phyloP scores from a whole-genome alignment of 257 asterid species.

The Rehmannia glutinosa region DNA sequence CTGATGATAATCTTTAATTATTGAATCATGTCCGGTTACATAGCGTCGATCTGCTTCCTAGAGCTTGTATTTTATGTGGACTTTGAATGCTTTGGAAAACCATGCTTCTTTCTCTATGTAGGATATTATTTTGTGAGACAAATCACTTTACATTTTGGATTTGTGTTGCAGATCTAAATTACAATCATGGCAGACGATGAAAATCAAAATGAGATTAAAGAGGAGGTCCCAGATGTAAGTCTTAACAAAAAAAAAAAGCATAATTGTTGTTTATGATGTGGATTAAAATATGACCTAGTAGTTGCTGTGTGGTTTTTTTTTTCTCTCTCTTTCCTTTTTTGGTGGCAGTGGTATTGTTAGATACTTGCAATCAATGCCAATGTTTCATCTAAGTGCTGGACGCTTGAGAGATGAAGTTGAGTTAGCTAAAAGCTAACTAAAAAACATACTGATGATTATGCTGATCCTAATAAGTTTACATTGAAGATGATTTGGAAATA shows the following conservation, averaged over 20 bases:
- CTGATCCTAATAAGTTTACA: not conserved
- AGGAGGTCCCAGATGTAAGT: conserved; percentile 54
- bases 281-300: not conserved
- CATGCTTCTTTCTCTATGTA: not conserved
- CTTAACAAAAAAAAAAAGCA: not conserved
- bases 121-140: not conserved
- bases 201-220: conserved; percentile 36
- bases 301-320: not conserved
- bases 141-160: not conserved
- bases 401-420: too few relatives aligned
- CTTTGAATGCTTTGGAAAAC: too few relatives aligned
- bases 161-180: conserved; percentile 18
- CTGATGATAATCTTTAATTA: too few relatives aligned
- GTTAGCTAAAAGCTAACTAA: too few relatives aligned
- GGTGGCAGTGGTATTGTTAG: too few relatives aligned
- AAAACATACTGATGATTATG: too few relatives aligned
- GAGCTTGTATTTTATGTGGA: not conserved
- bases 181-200: conserved; percentile 66
- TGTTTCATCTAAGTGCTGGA: too few relatives aligned
- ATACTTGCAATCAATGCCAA: too few relatives aligned
- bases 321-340: too few relatives aligned
- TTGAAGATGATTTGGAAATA: not conserved
- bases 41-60: not conserved
- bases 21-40: too few relatives aligned
- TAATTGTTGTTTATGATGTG: not conserved